phyloP scores from a whole-genome alignment of 306 rosid genomes.

The Phaseolus lunatus region DNA sequence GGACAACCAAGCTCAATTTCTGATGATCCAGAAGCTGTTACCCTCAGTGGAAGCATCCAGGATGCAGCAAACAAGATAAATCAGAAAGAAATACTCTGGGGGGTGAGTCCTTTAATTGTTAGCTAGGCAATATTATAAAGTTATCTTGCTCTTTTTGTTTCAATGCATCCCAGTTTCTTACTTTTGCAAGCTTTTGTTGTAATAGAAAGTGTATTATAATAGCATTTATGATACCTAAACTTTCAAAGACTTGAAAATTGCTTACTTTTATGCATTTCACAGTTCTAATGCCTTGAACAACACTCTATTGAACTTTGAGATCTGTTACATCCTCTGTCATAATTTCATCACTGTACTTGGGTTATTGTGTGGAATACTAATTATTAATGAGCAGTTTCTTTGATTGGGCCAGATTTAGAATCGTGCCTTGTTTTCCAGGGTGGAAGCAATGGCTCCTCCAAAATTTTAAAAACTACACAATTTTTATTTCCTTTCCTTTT shows the following conservation, averaged over 20 bases:
- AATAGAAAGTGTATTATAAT: neutral
- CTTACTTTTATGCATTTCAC: neutral
- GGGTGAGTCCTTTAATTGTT: conserved; percentile 57
- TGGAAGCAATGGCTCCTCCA: neutral
- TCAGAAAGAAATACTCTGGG: conserved; percentile 78
- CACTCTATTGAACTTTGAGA: neutral
- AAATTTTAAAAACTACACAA: neutral
- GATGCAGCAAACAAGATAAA: conserved; percentile 71
- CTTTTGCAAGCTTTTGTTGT: neutral
- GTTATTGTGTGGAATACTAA: neutral
- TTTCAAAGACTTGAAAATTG: neutral
- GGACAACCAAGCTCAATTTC: conserved; percentile 71
- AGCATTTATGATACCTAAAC: neutral
- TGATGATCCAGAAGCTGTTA: conserved; percentile 76
- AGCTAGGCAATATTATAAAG: neutral
- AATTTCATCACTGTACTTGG: neutral
- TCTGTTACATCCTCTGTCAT: conserved; percentile 17
- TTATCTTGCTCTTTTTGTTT: conserved; percentile 8
- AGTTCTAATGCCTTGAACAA: neutral
- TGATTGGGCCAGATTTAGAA: neutral
- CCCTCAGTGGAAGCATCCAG: conserved; percentile 68
- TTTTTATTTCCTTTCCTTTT: neutral
- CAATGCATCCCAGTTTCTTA: neutral
- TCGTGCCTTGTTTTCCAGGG: neutral
- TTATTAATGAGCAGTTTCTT: neutral